Percentiles rank a stretch among this genome's conserved stretches.
Evolutionary conservation across 306 rosid genomes (phyloP).

Genomic region (Fagus sylvatica): DNA sequence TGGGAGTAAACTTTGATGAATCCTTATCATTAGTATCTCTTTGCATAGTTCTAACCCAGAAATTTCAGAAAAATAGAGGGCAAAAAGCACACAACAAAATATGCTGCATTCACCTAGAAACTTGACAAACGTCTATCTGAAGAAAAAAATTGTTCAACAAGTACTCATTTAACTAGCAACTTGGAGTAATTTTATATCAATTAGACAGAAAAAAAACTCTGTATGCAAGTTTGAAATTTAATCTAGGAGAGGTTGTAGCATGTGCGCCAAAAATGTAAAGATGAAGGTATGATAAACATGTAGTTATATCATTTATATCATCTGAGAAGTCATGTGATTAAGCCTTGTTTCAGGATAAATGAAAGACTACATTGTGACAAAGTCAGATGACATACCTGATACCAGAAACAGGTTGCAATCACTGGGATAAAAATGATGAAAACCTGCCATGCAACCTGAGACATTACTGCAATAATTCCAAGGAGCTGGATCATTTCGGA

Average conservation of each 20-base stretch:
- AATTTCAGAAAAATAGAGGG: too few species aligned
- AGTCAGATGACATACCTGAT: slow-evolving; percentile 36
- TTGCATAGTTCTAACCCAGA: too few species aligned
- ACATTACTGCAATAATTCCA: slow-evolving; percentile 53
- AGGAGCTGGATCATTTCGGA: slow-evolving; percentile 36
- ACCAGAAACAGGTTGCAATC: slow-evolving; percentile 46
- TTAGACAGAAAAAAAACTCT: too few species aligned
- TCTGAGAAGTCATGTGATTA: neutral
- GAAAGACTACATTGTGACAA: neutral
- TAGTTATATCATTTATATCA: neutral
- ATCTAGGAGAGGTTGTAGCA: neutral
- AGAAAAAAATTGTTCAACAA: neutral
- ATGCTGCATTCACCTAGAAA: too few species aligned
- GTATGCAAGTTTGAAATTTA: neutral
- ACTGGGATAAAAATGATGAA: slow-evolving; percentile 52
- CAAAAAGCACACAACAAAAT: too few species aligned
- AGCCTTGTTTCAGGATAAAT: neutral
- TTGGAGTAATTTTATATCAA: too few species aligned
- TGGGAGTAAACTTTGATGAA: neutral
- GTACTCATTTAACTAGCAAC: neutral
- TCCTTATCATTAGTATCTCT: neutral
- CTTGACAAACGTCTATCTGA: too few species aligned
- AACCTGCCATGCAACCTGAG: slow-evolving; percentile 58
- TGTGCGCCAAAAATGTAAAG: neutral
- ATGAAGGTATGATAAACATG: neutral